A percentile compares a stretch with the other conserved stretches of the same genome.
Conservation (phyloP, 176 grass and related monocot genomes). For the Carex myosuroides region DNA sequence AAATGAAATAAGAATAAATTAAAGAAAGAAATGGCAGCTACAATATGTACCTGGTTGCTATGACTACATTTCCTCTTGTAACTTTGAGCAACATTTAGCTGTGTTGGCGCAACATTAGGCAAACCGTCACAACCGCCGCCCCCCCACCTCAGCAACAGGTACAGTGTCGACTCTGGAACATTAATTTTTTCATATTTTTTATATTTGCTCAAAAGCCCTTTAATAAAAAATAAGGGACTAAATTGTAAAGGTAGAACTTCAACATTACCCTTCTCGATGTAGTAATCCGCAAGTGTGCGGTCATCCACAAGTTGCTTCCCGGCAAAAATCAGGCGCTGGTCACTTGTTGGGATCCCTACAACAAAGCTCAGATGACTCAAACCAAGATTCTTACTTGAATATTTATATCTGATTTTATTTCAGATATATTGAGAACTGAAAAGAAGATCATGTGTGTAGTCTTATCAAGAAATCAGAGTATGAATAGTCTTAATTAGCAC, state of each 20-base stretch:
- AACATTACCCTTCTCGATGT: constrained; percentile 63
- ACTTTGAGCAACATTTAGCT: constrained; percentile 45
- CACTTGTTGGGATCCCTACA: constrained; percentile 65
- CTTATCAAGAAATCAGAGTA: background rate
- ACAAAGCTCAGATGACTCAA: background rate
- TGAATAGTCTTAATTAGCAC: background rate
- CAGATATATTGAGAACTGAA: constrained; percentile 21
- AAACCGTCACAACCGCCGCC: constrained; percentile 24
- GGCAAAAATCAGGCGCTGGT: constrained; percentile 71
- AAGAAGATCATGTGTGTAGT: no score
- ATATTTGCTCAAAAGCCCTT: background rate
- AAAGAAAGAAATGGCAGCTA: background rate
- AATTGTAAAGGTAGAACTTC: background rate
- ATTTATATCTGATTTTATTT: no score
- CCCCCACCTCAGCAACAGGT: constrained; percentile 60
- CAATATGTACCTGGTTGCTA: background rate
- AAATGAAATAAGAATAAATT: background rate
- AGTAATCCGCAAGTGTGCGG: constrained; percentile 68
- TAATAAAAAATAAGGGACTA: background rate
- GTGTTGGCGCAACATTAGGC: background rate
- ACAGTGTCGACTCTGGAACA: constrained; percentile 46
- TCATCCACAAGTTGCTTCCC: constrained; percentile 79
- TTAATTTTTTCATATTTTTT: background rate
- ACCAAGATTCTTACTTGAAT: no score
- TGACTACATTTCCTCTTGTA: constrained; percentile 27